Base-by-base conservation (phyloP, 2,329 filamentous ascomycete genomes). In the Pseudopithomyces maydicus region DNA sequence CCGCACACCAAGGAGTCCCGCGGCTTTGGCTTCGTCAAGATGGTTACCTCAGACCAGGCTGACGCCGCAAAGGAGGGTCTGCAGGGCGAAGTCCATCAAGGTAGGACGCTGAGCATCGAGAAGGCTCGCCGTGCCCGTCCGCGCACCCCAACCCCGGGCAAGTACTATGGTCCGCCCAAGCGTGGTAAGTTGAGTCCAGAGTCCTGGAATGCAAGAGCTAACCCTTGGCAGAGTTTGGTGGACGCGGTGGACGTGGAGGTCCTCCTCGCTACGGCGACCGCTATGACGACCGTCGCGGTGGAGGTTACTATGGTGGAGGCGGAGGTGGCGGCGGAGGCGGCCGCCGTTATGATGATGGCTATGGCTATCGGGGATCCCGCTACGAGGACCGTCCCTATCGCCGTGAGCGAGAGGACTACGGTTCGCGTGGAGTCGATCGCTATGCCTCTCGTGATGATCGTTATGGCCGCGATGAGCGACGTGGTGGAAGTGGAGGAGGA, bases 151-250 rank as follows among this genome's bases (percentile, higher is more conserved):
- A 99, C 95, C 55, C 95, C 95, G 47, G 95, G 95, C 81, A 98
- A 98, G 82, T 99, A 99, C 85, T 98, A 97, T 74, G 95, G 95
- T 51, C 95, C 95, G 61, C 95, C 95, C 63, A 99, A 99, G 88
- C 87, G 95, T 84, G 93, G 93, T 95, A 82, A 82, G 90, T 66
- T 52, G 20, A 19, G 5, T 36, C 41, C 42, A 36, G 45, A 14
- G 6, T 39, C 20, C 12, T 19, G 48, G 39, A 35, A 58, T 33
- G 50, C 66, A 62, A 54, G 11, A 23, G 33, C 63, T 62, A 53
- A 62, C 38, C 8, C 26, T 49, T 8, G 12, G 65, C 74, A 77
- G 81, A 82, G 65, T 79, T 79, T 69, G 76, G 79, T 58, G 77
- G 79, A 55, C 76, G 83, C 56, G 76, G 78, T 56, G 75, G 83